Conservation (phyloP, 371 early-diverging fungal species). For the Capillidium rhysosporum region DNA sequence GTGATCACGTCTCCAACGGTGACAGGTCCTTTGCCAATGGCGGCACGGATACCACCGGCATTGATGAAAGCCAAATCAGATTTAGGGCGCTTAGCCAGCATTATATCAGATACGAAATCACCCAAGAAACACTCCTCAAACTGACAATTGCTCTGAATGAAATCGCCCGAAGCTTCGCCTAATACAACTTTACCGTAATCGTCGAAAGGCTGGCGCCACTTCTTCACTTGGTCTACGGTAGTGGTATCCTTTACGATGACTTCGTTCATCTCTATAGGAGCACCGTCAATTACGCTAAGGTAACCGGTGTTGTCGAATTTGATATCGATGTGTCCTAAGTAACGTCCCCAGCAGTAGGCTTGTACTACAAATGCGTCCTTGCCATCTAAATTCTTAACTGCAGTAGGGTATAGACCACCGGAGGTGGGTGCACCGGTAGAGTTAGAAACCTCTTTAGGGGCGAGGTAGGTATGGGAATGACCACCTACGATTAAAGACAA, state of each 20-base stretch:
- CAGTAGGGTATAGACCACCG: conserved; percentile 36
- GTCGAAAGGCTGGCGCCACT: conserved; percentile 25
- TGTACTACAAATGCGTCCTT: conserved; percentile 37
- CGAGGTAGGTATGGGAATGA: conserved; percentile 43
- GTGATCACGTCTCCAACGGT: conserved; percentile 24
- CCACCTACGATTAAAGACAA: conserved; percentile 49
- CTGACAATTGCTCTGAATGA: conserved; percentile 17
- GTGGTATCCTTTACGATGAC: conserved; percentile 19
- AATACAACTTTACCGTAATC: conserved; percentile 18
- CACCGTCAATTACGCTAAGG: conserved; percentile 21
- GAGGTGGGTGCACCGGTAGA: conserved; percentile 4
- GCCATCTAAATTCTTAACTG: conserved; percentile 26
- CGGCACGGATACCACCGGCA: conserved; percentile 34
- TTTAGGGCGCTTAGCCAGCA: conserved; percentile 14
- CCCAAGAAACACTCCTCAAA: conserved; percentile 27
- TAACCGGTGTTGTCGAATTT: conserved; percentile 28
- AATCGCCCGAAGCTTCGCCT: conserved; percentile 16
- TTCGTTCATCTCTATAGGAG: conserved; percentile 28
- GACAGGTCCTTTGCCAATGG: conserved; percentile 21
- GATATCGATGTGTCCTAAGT: conserved; percentile 41
- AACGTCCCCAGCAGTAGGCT: conserved; percentile 33
- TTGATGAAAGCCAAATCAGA: conserved; percentile 23
- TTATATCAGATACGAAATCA: conserved; percentile 29
- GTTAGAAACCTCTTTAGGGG: conserved; percentile 10
- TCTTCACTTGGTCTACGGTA: conserved; percentile 14